Evolutionary conservation across 176 grass and related monocot genomes (phyloP), one percentile per base, ranked within the genome.

Genomic region (Dactylis glomerata): DNA sequence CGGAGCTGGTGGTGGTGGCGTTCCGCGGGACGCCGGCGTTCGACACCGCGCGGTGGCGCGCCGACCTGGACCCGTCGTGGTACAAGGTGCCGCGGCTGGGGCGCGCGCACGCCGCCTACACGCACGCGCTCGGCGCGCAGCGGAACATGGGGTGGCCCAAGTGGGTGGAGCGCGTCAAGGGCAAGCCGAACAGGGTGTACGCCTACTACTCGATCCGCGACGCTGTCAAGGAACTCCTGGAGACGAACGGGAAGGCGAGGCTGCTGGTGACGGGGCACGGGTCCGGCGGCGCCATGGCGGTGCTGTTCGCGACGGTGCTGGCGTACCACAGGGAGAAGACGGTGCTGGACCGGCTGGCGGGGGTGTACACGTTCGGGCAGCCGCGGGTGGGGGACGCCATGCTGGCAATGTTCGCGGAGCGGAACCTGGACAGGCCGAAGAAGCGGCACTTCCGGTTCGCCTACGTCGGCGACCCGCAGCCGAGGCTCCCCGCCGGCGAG

Each of bases 301-400:
- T 49, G 63, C 82, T 93, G 58, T 93, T 93, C 86, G 0, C 88
- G 40, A n/a, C 88, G 67, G 32, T 93, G 11, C 17, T 91, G 79
- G 82, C 92, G 32, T 79, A 80, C 85, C 92, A 93, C 73, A 68
- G 17, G 79, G 88, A 93, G 82, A 84, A 83, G 61, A 6, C 61
- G 22, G 81, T 81, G 85, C 68, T 93, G 82, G 79, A 80, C 31
- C 75, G 79, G 67, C 8, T 90, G 42, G 82, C 42, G 27, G 79
- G 79, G 19, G 75, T 93, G 79, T 88, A 90, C 79, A 93, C 88
- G 30, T 93, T 90, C 52, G 92, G 66, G 44, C 92, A 93, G 92
- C 92, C 92, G 26, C 79, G 80, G 61, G 88, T 93, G 10, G 92
- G 92, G 0, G 88, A 93, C 74, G 79, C 85, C 73, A 64, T 69